phyloP scores from a whole-genome alignment of 2,329 filamentous ascomycete genomes.

The Calcarisporium arbuscula region DNA sequence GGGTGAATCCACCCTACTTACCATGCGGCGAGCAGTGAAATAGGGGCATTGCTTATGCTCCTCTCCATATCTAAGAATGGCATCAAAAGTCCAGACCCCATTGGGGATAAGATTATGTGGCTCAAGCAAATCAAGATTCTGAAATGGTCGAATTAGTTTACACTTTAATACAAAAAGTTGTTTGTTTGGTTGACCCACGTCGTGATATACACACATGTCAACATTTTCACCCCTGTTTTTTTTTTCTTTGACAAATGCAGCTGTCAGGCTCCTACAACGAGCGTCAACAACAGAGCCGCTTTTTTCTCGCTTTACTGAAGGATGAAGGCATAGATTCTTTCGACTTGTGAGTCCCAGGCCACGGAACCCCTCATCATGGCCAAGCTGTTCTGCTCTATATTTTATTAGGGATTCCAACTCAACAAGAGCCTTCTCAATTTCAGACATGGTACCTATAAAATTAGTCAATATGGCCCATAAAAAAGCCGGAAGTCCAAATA shows the following conservation, averaged over 20 bases:
- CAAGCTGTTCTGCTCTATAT: slow-evolving; percentile 84
- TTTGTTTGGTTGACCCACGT: slow-evolving; percentile 47
- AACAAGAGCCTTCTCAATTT: slow-evolving; percentile 94
- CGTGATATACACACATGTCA: slow-evolving; percentile 91
- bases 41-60: slow-evolving; percentile 96
- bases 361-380: slow-evolving; percentile 84
- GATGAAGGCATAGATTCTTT: slow-evolving; percentile 95
- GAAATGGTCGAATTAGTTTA: background rate
- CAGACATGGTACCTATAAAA: slow-evolving; percentile 80
- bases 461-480: too few species aligned
- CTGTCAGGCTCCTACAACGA: slow-evolving; percentile 90
- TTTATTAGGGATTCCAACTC: slow-evolving; percentile 93
- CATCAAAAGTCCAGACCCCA: slow-evolving; percentile 93
- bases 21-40: slow-evolving; percentile 92
- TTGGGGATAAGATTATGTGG: slow-evolving; percentile 91
- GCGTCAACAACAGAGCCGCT: slow-evolving; percentile 91
- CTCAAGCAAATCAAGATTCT: slow-evolving; percentile 91
- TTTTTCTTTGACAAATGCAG: slow-evolving; percentile 96
- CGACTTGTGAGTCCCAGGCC: slow-evolving; percentile 89
- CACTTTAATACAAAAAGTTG: background rate
- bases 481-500: too few species aligned
- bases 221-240: slow-evolving; percentile 93
- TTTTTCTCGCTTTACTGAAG: slow-evolving; percentile 93
- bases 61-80: slow-evolving; percentile 82
- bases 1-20: slow-evolving; percentile 29